These are phyloP conservation scores for Bruguiera hainesii DNA, from an alignment of 441 rosid species.

Conservation along the genomic window DNA sequence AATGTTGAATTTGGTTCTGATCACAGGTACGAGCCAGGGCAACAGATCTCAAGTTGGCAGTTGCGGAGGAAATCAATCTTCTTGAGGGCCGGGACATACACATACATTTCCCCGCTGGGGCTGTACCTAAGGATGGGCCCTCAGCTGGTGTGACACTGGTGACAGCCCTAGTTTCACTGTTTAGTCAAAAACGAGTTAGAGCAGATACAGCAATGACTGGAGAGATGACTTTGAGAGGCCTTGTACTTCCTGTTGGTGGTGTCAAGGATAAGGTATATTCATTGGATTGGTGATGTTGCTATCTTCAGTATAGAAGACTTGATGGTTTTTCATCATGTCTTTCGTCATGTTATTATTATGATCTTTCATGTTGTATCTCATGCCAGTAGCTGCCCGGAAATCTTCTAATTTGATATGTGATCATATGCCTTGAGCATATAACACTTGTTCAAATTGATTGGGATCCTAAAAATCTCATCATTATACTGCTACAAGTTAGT, in stretches of 20 bases:
- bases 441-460: too few species aligned
- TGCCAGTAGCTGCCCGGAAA: too few species aligned
- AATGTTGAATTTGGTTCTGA: slow-evolving; percentile 16
- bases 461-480: neutral
- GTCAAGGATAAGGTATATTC: slow-evolving; percentile 85
- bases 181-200: slow-evolving; percentile 80
- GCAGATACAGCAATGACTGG: slow-evolving; percentile 99
- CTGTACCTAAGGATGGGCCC: slow-evolving; percentile 97
- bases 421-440: too few species aligned
- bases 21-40: slow-evolving; percentile 92
- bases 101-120: slow-evolving; percentile 99
- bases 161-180: slow-evolving; percentile 88
- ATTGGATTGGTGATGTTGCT: neutral
- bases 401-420: too few species aligned
- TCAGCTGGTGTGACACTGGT: slow-evolving; percentile 99
- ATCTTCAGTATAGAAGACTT: neutral
- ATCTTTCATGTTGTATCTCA: too few species aligned
- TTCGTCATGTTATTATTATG: too few species aligned
- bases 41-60: slow-evolving; percentile 62
- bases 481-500: neutral
- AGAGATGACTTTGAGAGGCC: slow-evolving; percentile 98
- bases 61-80: slow-evolving; percentile 55
- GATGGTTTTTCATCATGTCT: too few species aligned
- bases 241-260: slow-evolving; percentile 98
- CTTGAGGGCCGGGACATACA: slow-evolving; percentile 91